Evolutionary conservation across 495 filamentous ascomycete genomes (phyloP).

Genomic region (Copromyces sp.): DNA sequence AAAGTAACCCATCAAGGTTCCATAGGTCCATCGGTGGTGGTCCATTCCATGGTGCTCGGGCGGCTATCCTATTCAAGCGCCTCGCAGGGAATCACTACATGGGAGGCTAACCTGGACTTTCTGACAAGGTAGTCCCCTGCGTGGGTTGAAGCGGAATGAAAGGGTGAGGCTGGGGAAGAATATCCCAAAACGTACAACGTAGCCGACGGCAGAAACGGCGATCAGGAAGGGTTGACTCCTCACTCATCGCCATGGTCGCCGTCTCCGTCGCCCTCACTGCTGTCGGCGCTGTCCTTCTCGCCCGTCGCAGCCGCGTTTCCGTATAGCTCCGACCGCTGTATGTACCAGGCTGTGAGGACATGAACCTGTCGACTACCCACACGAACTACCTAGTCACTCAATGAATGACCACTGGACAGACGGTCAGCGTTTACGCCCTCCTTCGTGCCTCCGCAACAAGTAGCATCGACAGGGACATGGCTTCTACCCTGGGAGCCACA

Average conservation of each 20-base stretch:
- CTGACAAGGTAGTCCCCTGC: neutral
- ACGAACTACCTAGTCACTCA: neutral
- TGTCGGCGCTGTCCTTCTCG: neutral
- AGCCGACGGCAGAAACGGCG: neutral
- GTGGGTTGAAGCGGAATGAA: neutral
- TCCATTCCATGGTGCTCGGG: neutral
- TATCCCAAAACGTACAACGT: neutral
- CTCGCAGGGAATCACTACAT: neutral
- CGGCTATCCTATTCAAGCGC: neutral
- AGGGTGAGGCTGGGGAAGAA: neutral
- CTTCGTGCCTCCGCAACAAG: neutral
- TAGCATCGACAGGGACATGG: neutral
- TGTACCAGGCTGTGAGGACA: neutral
- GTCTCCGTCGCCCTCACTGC: neutral
- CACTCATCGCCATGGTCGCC: neutral
- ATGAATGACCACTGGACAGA: neutral
- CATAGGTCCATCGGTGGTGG: neutral
- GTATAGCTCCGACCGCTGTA: neutral
- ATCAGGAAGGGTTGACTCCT: neutral
- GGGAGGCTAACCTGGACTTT: neutral
- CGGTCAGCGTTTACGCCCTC: neutral
- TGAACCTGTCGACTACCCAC: neutral
- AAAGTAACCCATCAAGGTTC: neutral
- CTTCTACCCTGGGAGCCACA: neutral
- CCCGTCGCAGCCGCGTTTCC: neutral